phyloP scores from a whole-genome alignment of 176 grass and related monocot genomes.

The Tillandsia fasciculata region DNA sequence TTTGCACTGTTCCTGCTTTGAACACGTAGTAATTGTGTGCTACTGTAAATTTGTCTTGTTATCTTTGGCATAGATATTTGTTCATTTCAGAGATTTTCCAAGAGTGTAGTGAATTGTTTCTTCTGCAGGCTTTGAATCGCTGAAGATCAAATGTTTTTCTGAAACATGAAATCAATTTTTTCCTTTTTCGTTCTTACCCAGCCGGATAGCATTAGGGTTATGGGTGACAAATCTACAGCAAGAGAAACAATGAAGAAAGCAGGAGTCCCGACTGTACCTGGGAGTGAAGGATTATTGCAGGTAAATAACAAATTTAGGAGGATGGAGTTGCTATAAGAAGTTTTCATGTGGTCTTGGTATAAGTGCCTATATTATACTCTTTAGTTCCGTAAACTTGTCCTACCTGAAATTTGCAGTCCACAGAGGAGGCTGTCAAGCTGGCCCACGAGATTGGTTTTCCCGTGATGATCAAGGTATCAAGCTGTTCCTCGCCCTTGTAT shows the following conservation, averaged over 20 bases:
- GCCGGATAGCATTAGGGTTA: conserved; percentile 44
- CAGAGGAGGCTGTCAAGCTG: conserved; percentile 40
- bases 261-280: conserved; percentile 45
- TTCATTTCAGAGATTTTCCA: neutral
- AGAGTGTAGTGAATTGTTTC: neutral
- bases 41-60: neutral
- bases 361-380: conserved; percentile 5
- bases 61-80: neutral
- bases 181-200: conserved; percentile 1
- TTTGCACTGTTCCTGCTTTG: neutral
- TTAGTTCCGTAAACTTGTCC: neutral
- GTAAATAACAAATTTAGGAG: conserved; percentile 7
- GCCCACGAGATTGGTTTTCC: conserved; percentile 43
- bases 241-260: conserved; percentile 54
- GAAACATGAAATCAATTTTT: conserved; percentile 2
- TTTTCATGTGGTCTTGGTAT: neutral
- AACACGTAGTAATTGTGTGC: neutral
- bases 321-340: neutral
- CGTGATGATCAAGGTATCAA: conserved; percentile 51
- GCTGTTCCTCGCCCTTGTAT: neutral
- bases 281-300: conserved; percentile 43
- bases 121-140: neutral
- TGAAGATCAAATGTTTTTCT: conserved; percentile 3
- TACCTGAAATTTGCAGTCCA: conserved; percentile 27
- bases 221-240: conserved; percentile 51